Evolutionary conservation across 257 asterid species (phyloP).

Genomic region (Petunia secreta): DNA sequence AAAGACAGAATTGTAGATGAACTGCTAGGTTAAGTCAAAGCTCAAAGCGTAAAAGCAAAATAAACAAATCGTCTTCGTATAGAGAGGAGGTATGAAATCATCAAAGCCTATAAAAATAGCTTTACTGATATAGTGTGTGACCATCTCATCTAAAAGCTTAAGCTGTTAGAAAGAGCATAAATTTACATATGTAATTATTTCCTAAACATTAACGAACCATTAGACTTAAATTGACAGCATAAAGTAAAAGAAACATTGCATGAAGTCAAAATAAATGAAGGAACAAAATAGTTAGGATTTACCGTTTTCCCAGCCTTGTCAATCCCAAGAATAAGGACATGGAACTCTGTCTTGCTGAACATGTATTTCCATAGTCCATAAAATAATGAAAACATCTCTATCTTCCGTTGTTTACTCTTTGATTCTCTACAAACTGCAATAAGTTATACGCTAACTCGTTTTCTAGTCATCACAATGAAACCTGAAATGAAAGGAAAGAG

Average conservation of each 20-base stretch:
- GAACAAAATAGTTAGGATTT: conserved; percentile 14
- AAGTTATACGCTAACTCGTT: conserved; percentile 9
- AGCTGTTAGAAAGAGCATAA: too few relatives aligned
- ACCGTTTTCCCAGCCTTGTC: conserved; percentile 97
- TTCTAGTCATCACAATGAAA: conserved; percentile 16
- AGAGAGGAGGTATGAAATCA: too few relatives aligned
- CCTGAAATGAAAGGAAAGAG: conserved; percentile 6
- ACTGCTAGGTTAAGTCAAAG: too few relatives aligned
- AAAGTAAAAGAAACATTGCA: conserved; percentile 4
- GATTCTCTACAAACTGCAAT: conserved; percentile 27
- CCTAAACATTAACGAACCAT: neutral
- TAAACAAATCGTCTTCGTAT: too few relatives aligned
- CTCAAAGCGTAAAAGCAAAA: too few relatives aligned
- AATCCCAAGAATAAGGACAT: conserved; percentile 93
- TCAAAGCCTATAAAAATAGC: too few relatives aligned
- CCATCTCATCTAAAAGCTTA: too few relatives aligned
- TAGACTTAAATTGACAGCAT: neutral
- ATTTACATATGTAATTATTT: too few relatives aligned
- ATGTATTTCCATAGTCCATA: conserved; percentile 85
- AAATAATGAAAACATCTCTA: conserved; percentile 79
- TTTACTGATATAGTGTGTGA: too few relatives aligned
- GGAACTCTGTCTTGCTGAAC: conserved; percentile 89
- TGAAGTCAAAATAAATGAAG: neutral
- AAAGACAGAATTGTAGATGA: too few relatives aligned
- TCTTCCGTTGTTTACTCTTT: conserved; percentile 29